phyloP scores from a whole-genome alignment of 495 filamentous ascomycete genomes.

The Friedmanniomyces simplex region DNA sequence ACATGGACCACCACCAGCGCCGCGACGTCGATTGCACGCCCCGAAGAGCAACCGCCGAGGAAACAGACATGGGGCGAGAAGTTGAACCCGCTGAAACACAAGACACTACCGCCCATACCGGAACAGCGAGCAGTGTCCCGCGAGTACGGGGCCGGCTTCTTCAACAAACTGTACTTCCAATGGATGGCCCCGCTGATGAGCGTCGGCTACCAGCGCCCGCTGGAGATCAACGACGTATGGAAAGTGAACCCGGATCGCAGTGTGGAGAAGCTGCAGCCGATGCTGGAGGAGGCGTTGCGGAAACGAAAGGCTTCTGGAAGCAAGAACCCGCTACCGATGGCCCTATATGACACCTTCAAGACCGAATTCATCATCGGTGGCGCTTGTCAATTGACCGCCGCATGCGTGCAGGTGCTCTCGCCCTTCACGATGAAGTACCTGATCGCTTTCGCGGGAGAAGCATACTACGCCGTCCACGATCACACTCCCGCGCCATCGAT shows the following conservation, averaged over 20 bases:
- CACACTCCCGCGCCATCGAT: slow-evolving; percentile 23
- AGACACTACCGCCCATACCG: slow-evolving; percentile 48
- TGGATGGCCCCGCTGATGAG: slow-evolving; percentile 63
- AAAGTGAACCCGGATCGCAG: slow-evolving; percentile 67
- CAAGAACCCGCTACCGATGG: slow-evolving; percentile 65
- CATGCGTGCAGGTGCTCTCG: slow-evolving; percentile 60
- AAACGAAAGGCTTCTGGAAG: slow-evolving; percentile 53
- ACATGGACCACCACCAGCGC: slow-evolving; percentile 12
- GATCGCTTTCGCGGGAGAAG: slow-evolving; percentile 43
- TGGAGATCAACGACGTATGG: slow-evolving; percentile 82
- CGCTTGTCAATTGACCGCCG: slow-evolving; percentile 59
- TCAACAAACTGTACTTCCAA: slow-evolving; percentile 51
- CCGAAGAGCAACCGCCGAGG: slow-evolving; percentile 20
- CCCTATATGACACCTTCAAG: slow-evolving; percentile 80
- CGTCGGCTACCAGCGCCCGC: slow-evolving; percentile 71
- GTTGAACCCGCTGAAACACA: slow-evolving; percentile 54
- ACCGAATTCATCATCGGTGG: slow-evolving; percentile 78
- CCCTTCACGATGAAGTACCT: slow-evolving; percentile 41
- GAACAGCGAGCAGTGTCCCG: slow-evolving; percentile 41
- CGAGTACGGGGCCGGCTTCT: slow-evolving; percentile 50
- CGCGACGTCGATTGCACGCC: slow-evolving; percentile 17
- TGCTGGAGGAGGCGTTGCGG: slow-evolving; percentile 56
- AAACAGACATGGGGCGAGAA: slow-evolving; percentile 51
- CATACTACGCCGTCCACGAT: slow-evolving; percentile 46
- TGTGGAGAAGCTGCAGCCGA: slow-evolving; percentile 55